Evolutionary conservation across 805 yeast genomes (phyloP), one percentile per base, ranked within the genome.

Genomic region (Cyberlindnera euphorbiiphila): DNA sequence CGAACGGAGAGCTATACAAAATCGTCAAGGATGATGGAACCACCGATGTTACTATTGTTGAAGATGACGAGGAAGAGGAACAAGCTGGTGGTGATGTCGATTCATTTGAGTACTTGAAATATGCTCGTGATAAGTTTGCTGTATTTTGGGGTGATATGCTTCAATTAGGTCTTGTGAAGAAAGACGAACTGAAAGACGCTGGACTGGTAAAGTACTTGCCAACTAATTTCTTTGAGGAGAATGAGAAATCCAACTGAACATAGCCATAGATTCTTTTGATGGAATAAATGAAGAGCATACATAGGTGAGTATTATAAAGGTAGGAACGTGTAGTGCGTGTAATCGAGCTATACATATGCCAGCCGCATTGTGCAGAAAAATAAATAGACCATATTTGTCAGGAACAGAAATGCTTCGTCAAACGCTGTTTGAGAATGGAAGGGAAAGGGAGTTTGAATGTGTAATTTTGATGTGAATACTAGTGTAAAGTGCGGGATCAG

Each of bases 81-180:
- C 40, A 35, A 7, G 42, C 24, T 3, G 54, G 42, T 5, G 58
- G 42, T 13, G 69, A 65, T 42, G 68, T 61, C 42, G 95, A 83
- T 48, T 74, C 76, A 28, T 91, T 93, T 53, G 88, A 88, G 56
- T 86, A 87, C 59, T 57, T 85, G 45, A 69, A 71, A 43, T 93
- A 89, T 58, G 66, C 93, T 8, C 69, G 71, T 33, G 87, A 89
- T 46, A 91, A 89, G 62, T 69, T 82, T 11, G 77, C 76, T 5
- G 59, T 87, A 15, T 74, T 82, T 37, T 69, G 89, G 69, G 87
- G 85, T 10, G 97, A 91, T 57, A 56, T 85, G 53, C 61, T 81
- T 15, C 71, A 71, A 36, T 67, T 83, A 25, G 85, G 83, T 0
- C 44, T 87, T 8, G 46, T 74, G 18, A 49, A 61, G n/a, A 47